phyloP scores from a whole-genome alignment of 352 stramenopile genomes.

The Phytophthora crassamura region DNA sequence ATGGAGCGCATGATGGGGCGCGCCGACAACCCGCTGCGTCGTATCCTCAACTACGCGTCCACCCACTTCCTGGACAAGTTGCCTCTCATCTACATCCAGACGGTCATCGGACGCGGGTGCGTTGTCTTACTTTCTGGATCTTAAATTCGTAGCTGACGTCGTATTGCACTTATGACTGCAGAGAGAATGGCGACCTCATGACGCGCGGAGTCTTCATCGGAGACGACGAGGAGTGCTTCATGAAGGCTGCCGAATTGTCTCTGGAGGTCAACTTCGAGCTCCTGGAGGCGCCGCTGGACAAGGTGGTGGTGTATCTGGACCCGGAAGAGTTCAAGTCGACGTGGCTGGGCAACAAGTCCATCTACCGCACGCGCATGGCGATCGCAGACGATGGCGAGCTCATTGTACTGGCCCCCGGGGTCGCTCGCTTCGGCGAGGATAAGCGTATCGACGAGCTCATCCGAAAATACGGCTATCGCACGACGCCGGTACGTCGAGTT shows the following conservation, averaged over 20 bases:
- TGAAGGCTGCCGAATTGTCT: constrained; percentile 93
- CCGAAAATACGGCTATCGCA: constrained; percentile 96
- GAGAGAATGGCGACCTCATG: constrained; percentile 65
- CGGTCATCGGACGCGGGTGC: constrained; percentile 90
- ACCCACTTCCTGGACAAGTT: constrained; percentile 91
- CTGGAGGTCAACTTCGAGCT: constrained; percentile 97
- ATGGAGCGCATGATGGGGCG: constrained; percentile 99
- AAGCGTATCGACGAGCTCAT: constrained; percentile 95
- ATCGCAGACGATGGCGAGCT: constrained; percentile 96
- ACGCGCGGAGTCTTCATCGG: constrained; percentile 96
- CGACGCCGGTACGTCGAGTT: constrained; percentile 88
- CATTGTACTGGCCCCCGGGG: constrained; percentile 94
- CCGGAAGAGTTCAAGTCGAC: constrained; percentile 97
- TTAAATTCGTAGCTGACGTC: constrained; percentile 11
- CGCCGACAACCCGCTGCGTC: constrained; percentile 95
- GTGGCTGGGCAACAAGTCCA: constrained; percentile 98
- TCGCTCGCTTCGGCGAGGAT: constrained; percentile 96
- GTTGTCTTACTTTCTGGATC: constrained; percentile 3
- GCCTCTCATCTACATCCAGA: constrained; percentile 96
- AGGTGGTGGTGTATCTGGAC: constrained; percentile 97
- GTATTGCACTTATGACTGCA: constrained; percentile 18
- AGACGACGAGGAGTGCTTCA: constrained; percentile 96
- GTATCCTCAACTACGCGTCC: constrained; percentile 96
- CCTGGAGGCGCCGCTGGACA: constrained; percentile 90
- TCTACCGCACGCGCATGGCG: constrained; percentile 98